A percentile compares a stretch with the other conserved stretches of the same genome.
phyloP scores from a whole-genome alignment of 768 basidiomycete genomes.

The Termitomyces sp. region DNA sequence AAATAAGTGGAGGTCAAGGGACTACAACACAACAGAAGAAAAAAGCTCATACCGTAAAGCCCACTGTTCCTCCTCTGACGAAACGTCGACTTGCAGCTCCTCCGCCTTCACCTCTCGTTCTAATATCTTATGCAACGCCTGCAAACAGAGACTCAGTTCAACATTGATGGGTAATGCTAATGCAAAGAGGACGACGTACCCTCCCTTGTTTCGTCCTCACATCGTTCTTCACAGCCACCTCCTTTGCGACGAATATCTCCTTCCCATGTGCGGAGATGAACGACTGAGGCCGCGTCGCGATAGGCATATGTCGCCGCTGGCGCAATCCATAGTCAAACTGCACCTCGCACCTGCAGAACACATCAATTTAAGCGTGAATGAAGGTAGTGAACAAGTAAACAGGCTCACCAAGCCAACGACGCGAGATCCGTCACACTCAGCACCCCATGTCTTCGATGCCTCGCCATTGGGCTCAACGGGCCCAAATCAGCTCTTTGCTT shows the following conservation, averaged over 20 bases:
- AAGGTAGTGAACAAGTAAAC: background rate
- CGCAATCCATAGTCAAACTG: slow-evolving; percentile 75
- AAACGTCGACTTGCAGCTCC: slow-evolving; percentile 47
- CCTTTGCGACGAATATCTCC: slow-evolving; percentile 48
- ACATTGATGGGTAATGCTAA: background rate
- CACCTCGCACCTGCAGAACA: slow-evolving; percentile 65
- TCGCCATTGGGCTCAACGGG: slow-evolving; percentile 31
- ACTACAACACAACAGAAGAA: no score
- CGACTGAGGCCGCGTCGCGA: slow-evolving; percentile 47
- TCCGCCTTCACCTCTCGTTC: slow-evolving; percentile 69
- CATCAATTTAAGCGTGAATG: background rate
- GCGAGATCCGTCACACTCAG: slow-evolving; percentile 65
- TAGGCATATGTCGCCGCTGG: slow-evolving; percentile 47
- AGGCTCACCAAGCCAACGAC: slow-evolving; percentile 56
- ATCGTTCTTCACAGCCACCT: slow-evolving; percentile 54
- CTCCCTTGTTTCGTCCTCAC: slow-evolving; percentile 47
- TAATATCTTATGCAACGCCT: slow-evolving; percentile 75
- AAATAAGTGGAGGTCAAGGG: no score
- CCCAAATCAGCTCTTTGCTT: background rate
- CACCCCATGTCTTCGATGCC: slow-evolving; percentile 40
- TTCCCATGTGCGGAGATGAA: slow-evolving; percentile 61
- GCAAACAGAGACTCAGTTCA: background rate
- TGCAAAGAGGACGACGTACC: slow-evolving; percentile 31
- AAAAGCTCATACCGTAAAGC: slow-evolving; percentile 54
- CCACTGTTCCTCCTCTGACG: slow-evolving; percentile 71